Conservation (phyloP, 805 yeast species). For the Metschnikowia kofuensis region DNA sequence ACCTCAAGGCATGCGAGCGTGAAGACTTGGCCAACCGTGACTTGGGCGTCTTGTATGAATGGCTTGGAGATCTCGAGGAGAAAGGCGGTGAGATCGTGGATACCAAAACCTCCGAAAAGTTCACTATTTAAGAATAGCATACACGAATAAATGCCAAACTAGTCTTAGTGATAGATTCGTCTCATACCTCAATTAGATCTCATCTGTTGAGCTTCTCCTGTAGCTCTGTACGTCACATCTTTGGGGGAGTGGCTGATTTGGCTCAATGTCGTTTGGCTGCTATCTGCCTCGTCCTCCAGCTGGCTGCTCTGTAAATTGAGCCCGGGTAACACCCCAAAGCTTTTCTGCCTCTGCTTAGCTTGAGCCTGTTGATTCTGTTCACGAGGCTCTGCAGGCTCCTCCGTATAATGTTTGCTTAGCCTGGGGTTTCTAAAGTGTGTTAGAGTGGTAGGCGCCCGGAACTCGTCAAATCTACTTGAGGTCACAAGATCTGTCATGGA, state of each 20-base stretch:
- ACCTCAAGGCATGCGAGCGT: conserved; percentile 42
- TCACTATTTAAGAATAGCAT: conserved; percentile 5
- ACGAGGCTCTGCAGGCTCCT: conserved; percentile 3
- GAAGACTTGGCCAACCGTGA: conserved; percentile 39
- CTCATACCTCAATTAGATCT: background rate
- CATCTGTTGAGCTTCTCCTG: conserved; percentile 1
- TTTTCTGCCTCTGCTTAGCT: conserved; percentile 11
- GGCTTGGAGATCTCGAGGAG: conserved; percentile 38
- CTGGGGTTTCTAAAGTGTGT: conserved; percentile 16
- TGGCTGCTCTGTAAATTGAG: background rate
- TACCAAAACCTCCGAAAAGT: conserved; percentile 15
- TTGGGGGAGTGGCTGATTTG: conserved; percentile 6
- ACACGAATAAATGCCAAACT: background rate
- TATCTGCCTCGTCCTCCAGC: conserved; percentile 12
- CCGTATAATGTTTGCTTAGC: conserved; percentile 16
- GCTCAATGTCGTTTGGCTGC: conserved; percentile 9
- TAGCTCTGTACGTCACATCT: background rate
- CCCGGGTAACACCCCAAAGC: conserved; percentile 16
- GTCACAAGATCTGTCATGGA: conserved; percentile 17
- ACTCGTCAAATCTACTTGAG: conserved; percentile 10
- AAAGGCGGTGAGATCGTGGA: conserved; percentile 16
- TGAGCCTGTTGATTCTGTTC: background rate
- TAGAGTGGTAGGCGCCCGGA: conserved; percentile 7
- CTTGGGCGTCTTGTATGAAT: conserved; percentile 41
- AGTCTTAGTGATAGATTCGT: background rate